Conservation (phyloP, 441 rosid genomes). For the Euphorbia corollata region DNA sequence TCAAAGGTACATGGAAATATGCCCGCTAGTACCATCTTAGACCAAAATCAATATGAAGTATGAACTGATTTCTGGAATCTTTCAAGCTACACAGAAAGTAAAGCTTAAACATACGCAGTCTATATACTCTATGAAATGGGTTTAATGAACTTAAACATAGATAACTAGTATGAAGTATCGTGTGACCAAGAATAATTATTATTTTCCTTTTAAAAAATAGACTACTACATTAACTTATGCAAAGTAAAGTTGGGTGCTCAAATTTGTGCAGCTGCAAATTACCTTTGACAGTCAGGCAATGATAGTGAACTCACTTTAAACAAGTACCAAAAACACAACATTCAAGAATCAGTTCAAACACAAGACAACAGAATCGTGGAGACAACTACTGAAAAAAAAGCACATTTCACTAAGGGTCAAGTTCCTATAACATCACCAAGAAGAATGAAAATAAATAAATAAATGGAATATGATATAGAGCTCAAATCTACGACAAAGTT, state of each 20-base stretch:
- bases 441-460: background rate
- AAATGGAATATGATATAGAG: background rate
- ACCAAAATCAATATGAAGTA: background rate
- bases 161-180: background rate
- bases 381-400: background rate
- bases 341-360: background rate
- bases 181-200: background rate
- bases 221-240: background rate
- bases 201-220: background rate
- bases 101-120: background rate
- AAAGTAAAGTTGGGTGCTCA: background rate
- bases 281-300: background rate
- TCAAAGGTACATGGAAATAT: background rate
- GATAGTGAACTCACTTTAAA: background rate
- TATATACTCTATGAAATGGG: background rate
- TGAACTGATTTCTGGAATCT: background rate
- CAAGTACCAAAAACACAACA: background rate
- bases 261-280: conserved; percentile 1
- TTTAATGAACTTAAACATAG: background rate
- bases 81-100: background rate
- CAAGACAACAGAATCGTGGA: background rate
- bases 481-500: background rate
- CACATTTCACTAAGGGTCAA: background rate
- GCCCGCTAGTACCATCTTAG: background rate
- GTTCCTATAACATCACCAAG: background rate